phyloP scores from a whole-genome alignment of 805 yeast species.

The Wickerhamiella occidentalis region DNA sequence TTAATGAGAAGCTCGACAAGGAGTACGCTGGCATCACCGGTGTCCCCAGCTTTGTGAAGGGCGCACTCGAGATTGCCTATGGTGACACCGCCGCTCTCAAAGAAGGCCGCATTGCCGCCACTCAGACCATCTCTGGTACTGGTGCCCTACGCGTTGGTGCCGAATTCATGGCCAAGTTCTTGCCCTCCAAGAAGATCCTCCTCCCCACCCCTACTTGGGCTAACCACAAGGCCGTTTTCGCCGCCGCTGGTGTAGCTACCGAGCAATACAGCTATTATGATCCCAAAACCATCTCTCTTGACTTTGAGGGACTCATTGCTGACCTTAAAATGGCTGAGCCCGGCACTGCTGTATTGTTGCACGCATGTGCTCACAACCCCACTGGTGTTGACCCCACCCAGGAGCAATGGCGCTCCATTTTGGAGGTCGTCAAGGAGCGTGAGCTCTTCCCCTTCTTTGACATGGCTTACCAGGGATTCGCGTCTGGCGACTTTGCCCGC shows the following conservation, averaged over 20 bases:
- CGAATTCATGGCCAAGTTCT: constrained; percentile 43
- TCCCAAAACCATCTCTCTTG: constrained; percentile 52
- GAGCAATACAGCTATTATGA: constrained; percentile 82
- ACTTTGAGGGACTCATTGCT: constrained; percentile 52
- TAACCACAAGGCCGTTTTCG: constrained; percentile 78
- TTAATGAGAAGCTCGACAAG: constrained; percentile 47
- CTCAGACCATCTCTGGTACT: constrained; percentile 76
- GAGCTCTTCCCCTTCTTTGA: constrained; percentile 78
- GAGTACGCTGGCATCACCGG: constrained; percentile 87
- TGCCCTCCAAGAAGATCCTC: constrained; percentile 40
- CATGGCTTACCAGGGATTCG: constrained; percentile 95
- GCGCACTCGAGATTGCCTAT: constrained; percentile 61
- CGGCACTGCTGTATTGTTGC: constrained; percentile 73
- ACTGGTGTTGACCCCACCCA: constrained; percentile 89
- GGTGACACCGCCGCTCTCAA: constrained; percentile 48
- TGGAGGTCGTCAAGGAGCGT: constrained; percentile 45
- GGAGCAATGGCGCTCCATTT: constrained; percentile 66
- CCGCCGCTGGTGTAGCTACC: constrained; percentile 52
- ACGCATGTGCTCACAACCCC: constrained; percentile 97
- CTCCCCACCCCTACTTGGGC: constrained; percentile 95
- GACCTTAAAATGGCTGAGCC: constrained; percentile 43
- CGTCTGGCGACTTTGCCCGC: constrained; percentile 69
- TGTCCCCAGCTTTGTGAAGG: constrained; percentile 48
- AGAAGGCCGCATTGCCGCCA: constrained; percentile 48
- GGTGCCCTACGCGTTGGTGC: constrained; percentile 89